Evolutionary conservation across 2,329 filamentous ascomycete genomes (phyloP).

Genomic region (Arthrobotrys sinensis): DNA sequence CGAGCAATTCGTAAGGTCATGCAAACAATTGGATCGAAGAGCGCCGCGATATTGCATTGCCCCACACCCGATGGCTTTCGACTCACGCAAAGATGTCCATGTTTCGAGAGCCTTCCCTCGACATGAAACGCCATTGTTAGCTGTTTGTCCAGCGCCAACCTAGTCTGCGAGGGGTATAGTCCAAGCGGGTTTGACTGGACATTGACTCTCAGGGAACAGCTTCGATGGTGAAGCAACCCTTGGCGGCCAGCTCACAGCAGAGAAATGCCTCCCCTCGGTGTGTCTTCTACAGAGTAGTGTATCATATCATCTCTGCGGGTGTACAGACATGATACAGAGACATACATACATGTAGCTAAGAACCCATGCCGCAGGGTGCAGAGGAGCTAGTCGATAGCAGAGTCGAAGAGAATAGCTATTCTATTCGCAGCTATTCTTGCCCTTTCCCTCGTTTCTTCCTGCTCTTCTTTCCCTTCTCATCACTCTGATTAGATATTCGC

Average conservation of each 20-base stretch:
- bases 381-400: slow-evolving; percentile 17
- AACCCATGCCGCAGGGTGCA: slow-evolving; percentile 33
- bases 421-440: slow-evolving; percentile 38
- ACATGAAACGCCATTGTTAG: slow-evolving; percentile 47
- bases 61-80: background rate
- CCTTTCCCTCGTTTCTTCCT: slow-evolving; percentile 35
- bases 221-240: slow-evolving; percentile 41
- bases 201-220: slow-evolving; percentile 43
- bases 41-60: slow-evolving; percentile 46
- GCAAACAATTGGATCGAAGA: slow-evolving; percentile 26
- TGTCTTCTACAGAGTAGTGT: background rate
- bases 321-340: slow-evolving; percentile 24
- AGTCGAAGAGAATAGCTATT: slow-evolving; percentile 35
- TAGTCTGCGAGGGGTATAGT: slow-evolving; percentile 52
- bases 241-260: slow-evolving; percentile 48
- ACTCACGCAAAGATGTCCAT: background rate
- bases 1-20: background rate
- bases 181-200: slow-evolving; percentile 38
- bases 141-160: slow-evolving; percentile 29
- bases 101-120: slow-evolving; percentile 47
- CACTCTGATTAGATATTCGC: slow-evolving; percentile 21
- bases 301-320: slow-evolving; percentile 40
- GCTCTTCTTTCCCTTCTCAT: slow-evolving; percentile 26
- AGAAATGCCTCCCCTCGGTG: slow-evolving; percentile 14
- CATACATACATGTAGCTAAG: slow-evolving; percentile 27